Percentiles rank a stretch among this genome's conserved stretches.
phyloP scores from a whole-genome alignment of 495 filamentous ascomycete genomes.

The Amniculicola lignicola region DNA sequence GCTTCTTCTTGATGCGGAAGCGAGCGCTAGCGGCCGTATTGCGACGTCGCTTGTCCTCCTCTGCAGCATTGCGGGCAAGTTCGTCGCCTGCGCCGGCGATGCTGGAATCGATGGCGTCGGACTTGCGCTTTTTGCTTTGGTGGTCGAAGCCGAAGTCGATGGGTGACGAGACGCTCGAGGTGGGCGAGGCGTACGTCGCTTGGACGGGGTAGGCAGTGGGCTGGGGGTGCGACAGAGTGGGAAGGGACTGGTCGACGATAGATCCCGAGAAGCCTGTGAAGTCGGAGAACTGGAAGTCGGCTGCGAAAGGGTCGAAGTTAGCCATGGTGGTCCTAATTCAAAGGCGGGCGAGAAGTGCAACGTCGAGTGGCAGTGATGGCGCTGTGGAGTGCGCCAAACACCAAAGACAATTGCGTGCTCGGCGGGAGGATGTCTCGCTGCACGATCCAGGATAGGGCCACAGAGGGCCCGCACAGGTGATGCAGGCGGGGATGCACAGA shows the following conservation, averaged over 20 bases:
- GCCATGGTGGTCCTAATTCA: conserved; percentile 19
- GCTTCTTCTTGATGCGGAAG: conserved; percentile 99
- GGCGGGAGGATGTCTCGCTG: conserved; percentile 5
- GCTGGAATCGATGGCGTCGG: conserved; percentile 40
- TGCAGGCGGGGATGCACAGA: conserved; percentile 1
- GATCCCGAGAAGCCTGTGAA: conserved; percentile 27
- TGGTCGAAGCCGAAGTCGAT: conserved; percentile 31
- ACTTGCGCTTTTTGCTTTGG: conserved; percentile 52
- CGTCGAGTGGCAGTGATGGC: not conserved
- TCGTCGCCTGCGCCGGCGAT: conserved; percentile 58
- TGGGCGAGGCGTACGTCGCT: conserved; percentile 42
- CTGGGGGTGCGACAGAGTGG: conserved; percentile 50
- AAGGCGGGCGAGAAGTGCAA: conserved; percentile 9
- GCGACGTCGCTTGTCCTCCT: conserved; percentile 94
- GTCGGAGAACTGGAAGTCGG: conserved; percentile 38
- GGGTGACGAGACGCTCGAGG: conserved; percentile 45
- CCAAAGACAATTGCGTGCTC: conserved; percentile 40
- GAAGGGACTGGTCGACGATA: conserved; percentile 34
- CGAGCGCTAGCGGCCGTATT: conserved; percentile 94
- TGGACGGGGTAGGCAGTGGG: conserved; percentile 40
- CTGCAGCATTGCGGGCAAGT: conserved; percentile 71
- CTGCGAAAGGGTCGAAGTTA: conserved; percentile 34
- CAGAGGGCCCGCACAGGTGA: conserved; percentile 2
- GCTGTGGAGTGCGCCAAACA: not conserved
- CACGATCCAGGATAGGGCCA: not conserved